Evolutionary conservation across 306 rosid species (phyloP).

Genomic region (Canavalia ensiformis): DNA sequence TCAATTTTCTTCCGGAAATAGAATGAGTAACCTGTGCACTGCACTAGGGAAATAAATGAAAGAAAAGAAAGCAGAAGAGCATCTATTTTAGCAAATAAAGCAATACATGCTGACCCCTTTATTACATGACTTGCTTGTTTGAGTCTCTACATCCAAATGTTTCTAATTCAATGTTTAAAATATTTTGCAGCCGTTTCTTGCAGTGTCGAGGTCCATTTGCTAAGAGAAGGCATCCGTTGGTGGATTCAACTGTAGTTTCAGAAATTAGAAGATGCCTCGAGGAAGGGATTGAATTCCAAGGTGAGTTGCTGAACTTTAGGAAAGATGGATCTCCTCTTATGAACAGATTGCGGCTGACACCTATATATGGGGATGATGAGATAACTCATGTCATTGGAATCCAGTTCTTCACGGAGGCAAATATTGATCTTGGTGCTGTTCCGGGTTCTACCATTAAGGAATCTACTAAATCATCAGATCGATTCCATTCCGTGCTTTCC

Average conservation of each 20-base stretch:
- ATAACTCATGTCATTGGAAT: conserved; percentile 94
- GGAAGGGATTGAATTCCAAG: conserved; percentile 94
- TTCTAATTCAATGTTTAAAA: conserved; percentile 7
- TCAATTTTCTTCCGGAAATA: conserved; percentile 18
- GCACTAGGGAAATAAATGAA: conserved; percentile 35
- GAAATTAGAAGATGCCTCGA: conserved; percentile 92
- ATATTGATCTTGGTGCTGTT: conserved; percentile 93
- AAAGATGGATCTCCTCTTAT: conserved; percentile 99
- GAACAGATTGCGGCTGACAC: conserved; percentile 92
- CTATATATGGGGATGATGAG: conserved; percentile 95
- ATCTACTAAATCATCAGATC: conserved; percentile 68
- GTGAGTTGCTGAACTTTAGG: conserved; percentile 94
- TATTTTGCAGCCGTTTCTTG: conserved; percentile 91
- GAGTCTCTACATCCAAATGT: conserved; percentile 31
- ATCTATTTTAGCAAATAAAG: conserved; percentile 16
- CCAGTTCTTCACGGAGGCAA: conserved; percentile 89
- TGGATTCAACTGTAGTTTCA: conserved; percentile 83
- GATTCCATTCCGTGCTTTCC: conserved; percentile 71
- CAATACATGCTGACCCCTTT: conserved; percentile 14
- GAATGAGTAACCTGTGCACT: conserved; percentile 29
- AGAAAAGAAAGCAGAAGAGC: conserved; percentile 31
- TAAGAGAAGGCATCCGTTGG: conserved; percentile 95
- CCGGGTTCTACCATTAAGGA: conserved; percentile 70
- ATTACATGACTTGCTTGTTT: conserved; percentile 12
- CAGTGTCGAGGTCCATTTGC: conserved; percentile 99